Evolutionary conservation across 2,329 filamentous ascomycete species (phyloP), one percentile per base, ranked within the genome.

Genomic region (Arachnopeziza araneosa): DNA sequence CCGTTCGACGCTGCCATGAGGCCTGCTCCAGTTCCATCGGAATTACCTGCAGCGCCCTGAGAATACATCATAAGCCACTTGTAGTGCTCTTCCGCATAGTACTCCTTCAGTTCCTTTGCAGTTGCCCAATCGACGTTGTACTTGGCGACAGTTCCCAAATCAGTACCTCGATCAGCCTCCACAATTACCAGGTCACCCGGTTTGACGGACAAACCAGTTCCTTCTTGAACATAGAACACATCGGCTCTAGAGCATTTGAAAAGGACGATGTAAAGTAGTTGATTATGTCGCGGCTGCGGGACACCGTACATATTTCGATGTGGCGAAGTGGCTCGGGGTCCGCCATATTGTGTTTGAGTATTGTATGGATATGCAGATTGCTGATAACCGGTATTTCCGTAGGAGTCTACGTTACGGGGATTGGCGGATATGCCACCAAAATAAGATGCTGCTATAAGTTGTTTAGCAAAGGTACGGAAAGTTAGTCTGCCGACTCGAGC

Each of bases 61-160:
- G 92, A 96, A 74, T 97, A 99, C 90, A 98, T 95, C 89, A 98
- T 96, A 57, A 99, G 82, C 91, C 93, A 98, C 70, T 92, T 93
- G 77, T 96, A 97, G 73, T 99, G 95, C 72, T 98, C 92, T 72
- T 97, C 91, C 1, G 90, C 90, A 66, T 93, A 96, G 68, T 95
- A 88, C 68, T 96, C 91, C 74, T 97, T 96, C 66, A 92, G 78
- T 54, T 95, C 89, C 70, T 95, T 93, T 9, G 95, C 95, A 56
- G 88, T 85, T 66, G 92, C 88, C 82, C 92, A 92, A 63, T 91
- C 90, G 49, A 98, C 86, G 68, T 96, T 93, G 64, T 92, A 90
- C 67, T 90, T 86, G 56, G 91, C 89, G 26, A 99, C 93, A 24
- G 93, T 96, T 52, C 95, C 96, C 44, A 99, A 83, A 72, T 99